These are phyloP conservation scores for Eimeria falciformis DNA, from an alignment of 169 alveolate genomes.

Conservation along the genomic window DNA sequence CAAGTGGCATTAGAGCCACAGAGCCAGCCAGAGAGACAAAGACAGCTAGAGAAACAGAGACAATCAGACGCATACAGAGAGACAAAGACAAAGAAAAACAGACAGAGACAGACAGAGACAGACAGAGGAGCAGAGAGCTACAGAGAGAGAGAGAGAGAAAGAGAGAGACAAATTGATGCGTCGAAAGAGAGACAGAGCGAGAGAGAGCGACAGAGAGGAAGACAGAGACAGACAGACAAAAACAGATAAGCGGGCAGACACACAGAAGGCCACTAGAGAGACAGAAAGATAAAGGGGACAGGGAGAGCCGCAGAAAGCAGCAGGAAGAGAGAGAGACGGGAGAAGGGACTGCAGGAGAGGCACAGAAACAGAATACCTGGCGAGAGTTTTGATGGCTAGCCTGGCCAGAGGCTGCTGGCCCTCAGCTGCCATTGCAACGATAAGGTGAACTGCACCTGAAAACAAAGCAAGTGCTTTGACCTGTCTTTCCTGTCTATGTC, in stretches of 20 bases:
- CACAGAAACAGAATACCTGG: not conserved
- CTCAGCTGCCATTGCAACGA: not conserved
- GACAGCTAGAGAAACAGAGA: not conserved
- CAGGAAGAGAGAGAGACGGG: no score
- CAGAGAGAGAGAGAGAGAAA: no score
- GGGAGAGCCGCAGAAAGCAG: no score
- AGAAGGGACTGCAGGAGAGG: no score
- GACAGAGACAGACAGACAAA: not conserved
- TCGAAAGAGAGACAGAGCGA: not conserved
- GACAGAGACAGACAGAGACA: no score
- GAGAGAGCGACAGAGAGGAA: not conserved
- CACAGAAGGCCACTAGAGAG: no score
- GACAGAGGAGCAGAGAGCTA: no score
- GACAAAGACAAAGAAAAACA: not conserved
- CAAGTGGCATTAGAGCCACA: not conserved
- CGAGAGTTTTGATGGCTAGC: not conserved
- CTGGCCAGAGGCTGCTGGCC: not conserved
- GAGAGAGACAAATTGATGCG: no score
- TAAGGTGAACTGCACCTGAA: not conserved
- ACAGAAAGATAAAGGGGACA: no score
- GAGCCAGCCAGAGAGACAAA: not conserved
- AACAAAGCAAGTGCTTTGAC: not conserved
- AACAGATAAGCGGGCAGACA: no score
- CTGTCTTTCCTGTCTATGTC: not conserved
- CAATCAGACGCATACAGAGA: not conserved